Percentiles rank a stretch among this genome's conserved stretches.
phyloP scores from a whole-genome alignment of 345 rosid genomes.

The Pistacia integerrima region DNA sequence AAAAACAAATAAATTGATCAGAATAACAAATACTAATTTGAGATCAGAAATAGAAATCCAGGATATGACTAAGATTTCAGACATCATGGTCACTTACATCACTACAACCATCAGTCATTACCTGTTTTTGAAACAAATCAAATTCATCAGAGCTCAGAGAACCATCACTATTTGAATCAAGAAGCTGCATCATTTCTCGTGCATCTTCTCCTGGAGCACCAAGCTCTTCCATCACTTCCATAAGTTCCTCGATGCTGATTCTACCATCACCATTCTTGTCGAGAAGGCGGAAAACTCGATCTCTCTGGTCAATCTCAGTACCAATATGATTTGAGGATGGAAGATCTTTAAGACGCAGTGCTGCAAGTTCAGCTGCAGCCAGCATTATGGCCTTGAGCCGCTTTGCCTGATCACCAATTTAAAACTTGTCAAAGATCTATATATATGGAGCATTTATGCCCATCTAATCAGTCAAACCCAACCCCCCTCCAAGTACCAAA shows the following conservation, averaged over 20 bases:
- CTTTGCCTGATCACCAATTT: constrained; percentile 53
- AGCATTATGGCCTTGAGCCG: constrained; percentile 88
- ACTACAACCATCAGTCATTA: constrained; percentile 9
- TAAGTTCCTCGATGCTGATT: constrained; percentile 90
- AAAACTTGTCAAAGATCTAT: neutral
- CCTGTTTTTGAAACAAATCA: constrained; percentile 82
- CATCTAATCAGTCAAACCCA: neutral
- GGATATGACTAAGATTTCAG: neutral
- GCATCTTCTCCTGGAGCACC: constrained; percentile 97
- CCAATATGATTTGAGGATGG: constrained; percentile 55
- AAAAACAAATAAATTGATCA: neutral
- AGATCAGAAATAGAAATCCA: no score
- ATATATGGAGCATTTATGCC: neutral
- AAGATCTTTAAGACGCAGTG: constrained; percentile 79
- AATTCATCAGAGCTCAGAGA: constrained; percentile 94
- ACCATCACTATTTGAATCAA: constrained; percentile 91
- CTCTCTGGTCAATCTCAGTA: constrained; percentile 54
- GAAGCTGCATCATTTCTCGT: constrained; percentile 88
- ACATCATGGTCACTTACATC: neutral
- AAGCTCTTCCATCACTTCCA: constrained; percentile 97
- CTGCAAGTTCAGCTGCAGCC: constrained; percentile 97
- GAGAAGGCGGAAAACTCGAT: constrained; percentile 66
- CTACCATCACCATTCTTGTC: constrained; percentile 96
- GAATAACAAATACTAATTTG: neutral
- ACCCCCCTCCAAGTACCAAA: neutral